Base-by-base conservation (phyloP, 331 rosid species). In the Ulmus americana region DNA sequence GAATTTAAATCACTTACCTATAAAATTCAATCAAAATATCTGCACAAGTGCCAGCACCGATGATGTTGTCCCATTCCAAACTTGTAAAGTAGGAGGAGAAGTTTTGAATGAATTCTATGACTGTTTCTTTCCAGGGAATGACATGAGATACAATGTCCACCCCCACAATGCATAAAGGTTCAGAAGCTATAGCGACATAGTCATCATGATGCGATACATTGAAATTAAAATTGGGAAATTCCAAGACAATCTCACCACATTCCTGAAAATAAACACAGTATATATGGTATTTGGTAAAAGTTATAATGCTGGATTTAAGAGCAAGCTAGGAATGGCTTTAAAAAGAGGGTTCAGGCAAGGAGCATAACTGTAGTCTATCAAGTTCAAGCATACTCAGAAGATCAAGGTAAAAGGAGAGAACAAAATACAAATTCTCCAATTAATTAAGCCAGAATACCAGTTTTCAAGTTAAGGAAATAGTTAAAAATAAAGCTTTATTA, bases 151-250 rank as follows among this genome's bases (percentile, higher is more conserved):
- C 95, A 59, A 91, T 68, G 71, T 91, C 97, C 73, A 91, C 53
- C 53, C 96, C 97, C 63, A 84, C 97, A 65, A 88, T 83, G 70
- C 90, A 88, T 48, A 91, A 45, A 18, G 97, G 95, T 73, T 86
- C 97, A 15, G 96, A 88, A 69, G 92, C 97, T 74, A 91, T 84
- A 9, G 87, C 95, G 52, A 91, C 97, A 71, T 74, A 86, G 74
- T 88, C 96, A 40, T 96, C 97, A 58, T 88, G 97, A 80, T 91
- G 97, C 3, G 96, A 91, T 35, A 76, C 83, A 74, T 86, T 88
- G 79, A 88, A 91, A 79, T 88, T 91, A 64, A 91, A 91, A 83
- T 88, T 91, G 46, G 96, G 96, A 53, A 81, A 86, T 51, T 69
- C 71, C 5, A 47, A 6, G 55, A 45, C 72, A 59, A 59, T 49